Base-by-base conservation (phyloP, 352 stramenopile species). In the Phytopythium montanum region DNA sequence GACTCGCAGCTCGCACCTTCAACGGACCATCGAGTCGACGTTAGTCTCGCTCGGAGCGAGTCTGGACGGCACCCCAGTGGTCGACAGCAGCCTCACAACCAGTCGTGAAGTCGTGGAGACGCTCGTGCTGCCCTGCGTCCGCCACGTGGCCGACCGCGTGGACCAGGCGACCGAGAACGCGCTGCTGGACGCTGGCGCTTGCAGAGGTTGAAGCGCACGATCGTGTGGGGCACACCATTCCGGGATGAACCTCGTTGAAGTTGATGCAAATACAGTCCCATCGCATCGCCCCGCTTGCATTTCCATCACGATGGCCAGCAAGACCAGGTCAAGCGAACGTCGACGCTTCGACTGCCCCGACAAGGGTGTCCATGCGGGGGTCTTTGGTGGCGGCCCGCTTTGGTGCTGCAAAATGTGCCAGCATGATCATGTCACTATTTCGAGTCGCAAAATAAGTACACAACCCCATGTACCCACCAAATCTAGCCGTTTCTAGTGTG, bases 91-190 rank as follows among this genome's bases (percentile, higher is more conserved):
- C 44, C 23, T 31, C 44, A 3, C 12, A 31, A 23, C 44, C 8
- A 6, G 29, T n/a, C 29, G 10, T 9, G n/a, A 55, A 3, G 28
- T 42, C 34, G 31, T 55, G 49, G 34, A 41, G 18, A 23, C 26
- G 19, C 8, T 19, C 1, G 19, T 31, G 6, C 3, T 55, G 21
- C 49, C 49, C 10, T 23, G 18, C 18, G 12, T 28, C 19, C 31
- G 31, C 19, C 34, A 44, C 49, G n/a, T 55, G 49, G 10, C n/a
- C 29, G 29, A 26, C n/a, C 21, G 49, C 21, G 21, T 55, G 9
- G 21, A 41, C 29, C 49, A 55, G 29, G 49, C 53, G 9, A 23
- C 38, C 21, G 53, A 59, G 39, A 59, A 46, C 53, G 26, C 36
- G 39, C 34, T 55, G 49, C 29, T 55, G 5, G 49, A 55, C 31